These are phyloP conservation scores for Capronia americana DNA, from an alignment of 2,329 filamentous ascomycete species.

Conservation along the genomic window DNA sequence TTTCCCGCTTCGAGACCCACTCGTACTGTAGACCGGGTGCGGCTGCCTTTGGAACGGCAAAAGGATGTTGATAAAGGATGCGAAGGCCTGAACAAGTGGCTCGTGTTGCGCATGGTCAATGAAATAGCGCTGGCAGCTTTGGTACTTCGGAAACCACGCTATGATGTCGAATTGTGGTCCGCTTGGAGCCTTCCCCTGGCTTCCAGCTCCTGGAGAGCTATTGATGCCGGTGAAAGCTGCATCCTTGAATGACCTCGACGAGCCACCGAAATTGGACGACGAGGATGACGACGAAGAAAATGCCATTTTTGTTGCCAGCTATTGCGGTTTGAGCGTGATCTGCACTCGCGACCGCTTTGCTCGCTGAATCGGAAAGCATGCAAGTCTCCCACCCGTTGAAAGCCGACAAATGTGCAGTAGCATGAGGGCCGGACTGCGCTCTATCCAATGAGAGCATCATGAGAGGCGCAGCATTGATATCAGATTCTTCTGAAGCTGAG, in stretches of 20 bases:
- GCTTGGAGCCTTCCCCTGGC: conserved; percentile 41
- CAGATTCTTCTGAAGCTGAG: conserved; percentile 10
- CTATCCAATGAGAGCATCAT: conserved; percentile 20
- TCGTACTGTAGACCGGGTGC: conserved; percentile 56
- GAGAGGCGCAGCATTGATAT: conserved; percentile 19
- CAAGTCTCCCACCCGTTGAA: conserved; percentile 18
- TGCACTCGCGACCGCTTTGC: conserved; percentile 4
- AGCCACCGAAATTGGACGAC: conserved; percentile 28
- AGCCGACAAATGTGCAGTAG: conserved; percentile 4
- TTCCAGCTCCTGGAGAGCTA: conserved; percentile 25
- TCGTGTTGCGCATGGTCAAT: conserved; percentile 88
- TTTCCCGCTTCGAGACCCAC: conserved; percentile 33
- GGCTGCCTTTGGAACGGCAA: conserved; percentile 78
- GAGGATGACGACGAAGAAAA: conserved; percentile 41
- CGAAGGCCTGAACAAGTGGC: conserved; percentile 81
- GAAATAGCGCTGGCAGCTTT: conserved; percentile 89
- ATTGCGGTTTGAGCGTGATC: neutral
- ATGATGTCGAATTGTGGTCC: conserved; percentile 69
- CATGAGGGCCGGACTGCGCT: conserved; percentile 9
- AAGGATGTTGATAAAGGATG: conserved; percentile 88
- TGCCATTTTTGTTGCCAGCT: conserved; percentile 27
- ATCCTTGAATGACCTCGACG: conserved; percentile 30
- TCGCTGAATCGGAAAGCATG: conserved; percentile 5
- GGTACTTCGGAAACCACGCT: conserved; percentile 90
- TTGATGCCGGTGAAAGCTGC: conserved; percentile 33